phyloP scores from a whole-genome alignment of 1,284 basidiomycete genomes.

The Ustilago esculenta region DNA sequence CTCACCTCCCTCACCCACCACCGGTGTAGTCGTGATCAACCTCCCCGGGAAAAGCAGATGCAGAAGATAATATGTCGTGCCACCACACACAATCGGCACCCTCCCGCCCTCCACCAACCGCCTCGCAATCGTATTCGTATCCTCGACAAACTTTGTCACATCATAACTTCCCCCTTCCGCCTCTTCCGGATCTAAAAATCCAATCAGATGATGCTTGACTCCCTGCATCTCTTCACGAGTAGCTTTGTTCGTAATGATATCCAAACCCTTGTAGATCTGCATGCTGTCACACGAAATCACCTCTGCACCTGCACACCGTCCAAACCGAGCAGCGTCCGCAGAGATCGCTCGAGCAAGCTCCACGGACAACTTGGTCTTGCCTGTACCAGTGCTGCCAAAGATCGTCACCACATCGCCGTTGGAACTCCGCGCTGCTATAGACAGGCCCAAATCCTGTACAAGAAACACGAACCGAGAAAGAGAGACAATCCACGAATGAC shows the following conservation, averaged over 20 bases:
- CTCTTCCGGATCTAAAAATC: slow-evolving; percentile 82
- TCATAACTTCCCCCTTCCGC: slow-evolving; percentile 75
- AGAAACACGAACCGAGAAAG: neutral
- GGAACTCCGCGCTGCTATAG: too few relatives aligned
- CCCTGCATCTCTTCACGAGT: slow-evolving; percentile 79
- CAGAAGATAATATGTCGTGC: slow-evolving; percentile 97
- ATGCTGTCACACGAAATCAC: slow-evolving; percentile 97
- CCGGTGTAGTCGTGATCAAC: slow-evolving; percentile 48
- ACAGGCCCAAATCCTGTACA: slow-evolving; percentile 9
- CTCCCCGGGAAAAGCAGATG: slow-evolving; percentile 74
- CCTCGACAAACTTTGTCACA: slow-evolving; percentile 66
- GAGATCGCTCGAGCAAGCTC: slow-evolving; percentile 77
- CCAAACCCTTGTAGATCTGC: slow-evolving; percentile 95
- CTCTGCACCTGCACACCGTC: slow-evolving; percentile 63
- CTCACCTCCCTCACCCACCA: neutral
- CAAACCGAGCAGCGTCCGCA: neutral
- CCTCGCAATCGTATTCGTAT: slow-evolving; percentile 55
- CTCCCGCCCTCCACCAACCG: slow-evolving; percentile 58
- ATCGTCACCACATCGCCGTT: slow-evolving; percentile 73
- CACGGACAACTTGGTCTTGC: slow-evolving; percentile 92
- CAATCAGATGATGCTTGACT: slow-evolving; percentile 88
- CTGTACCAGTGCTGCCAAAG: slow-evolving; percentile 94
- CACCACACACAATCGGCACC: slow-evolving; percentile 90
- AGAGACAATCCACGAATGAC: too few relatives aligned
- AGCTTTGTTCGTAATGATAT: slow-evolving; percentile 95